These are phyloP conservation scores for Picochlorum sp. DNA, from an alignment of 139 green algal species.

Conservation along the genomic window DNA sequence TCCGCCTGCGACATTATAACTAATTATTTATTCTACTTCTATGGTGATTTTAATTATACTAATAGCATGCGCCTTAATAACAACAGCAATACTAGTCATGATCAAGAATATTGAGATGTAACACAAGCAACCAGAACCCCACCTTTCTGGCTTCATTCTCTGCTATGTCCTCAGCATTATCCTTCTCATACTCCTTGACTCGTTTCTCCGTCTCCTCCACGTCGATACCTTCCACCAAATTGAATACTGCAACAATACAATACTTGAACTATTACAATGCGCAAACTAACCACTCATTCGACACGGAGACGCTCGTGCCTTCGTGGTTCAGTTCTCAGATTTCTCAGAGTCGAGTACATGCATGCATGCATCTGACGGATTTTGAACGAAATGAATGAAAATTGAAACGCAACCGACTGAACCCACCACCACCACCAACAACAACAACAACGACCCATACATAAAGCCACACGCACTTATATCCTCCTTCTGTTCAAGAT, in stretches of 20 bases:
- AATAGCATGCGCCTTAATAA: not conserved
- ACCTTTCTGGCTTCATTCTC: constrained; percentile 23
- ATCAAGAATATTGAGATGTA: not conserved
- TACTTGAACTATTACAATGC: not conserved
- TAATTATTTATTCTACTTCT: too few relatives aligned
- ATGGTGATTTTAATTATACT: too few relatives aligned
- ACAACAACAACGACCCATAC: too few relatives aligned
- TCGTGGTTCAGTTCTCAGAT: not conserved
- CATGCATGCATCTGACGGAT: too few relatives aligned
- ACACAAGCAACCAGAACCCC: not conserved
- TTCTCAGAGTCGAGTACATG: too few relatives aligned
- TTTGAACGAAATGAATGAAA: too few relatives aligned
- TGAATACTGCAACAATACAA: constrained; percentile 21
- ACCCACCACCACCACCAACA: too few relatives aligned
- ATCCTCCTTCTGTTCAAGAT: constrained; percentile 62
- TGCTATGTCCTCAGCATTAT: constrained; percentile 23
- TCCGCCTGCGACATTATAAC: too few relatives aligned
- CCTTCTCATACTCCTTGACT: constrained; percentile 18
- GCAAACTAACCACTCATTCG: too few relatives aligned
- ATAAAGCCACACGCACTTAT: constrained; percentile 47
- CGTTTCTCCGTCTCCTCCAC: constrained; percentile 14
- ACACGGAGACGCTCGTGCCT: not conserved
- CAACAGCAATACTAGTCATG: not conserved
- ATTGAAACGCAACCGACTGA: too few relatives aligned
- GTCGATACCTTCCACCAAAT: constrained; percentile 24